These are phyloP conservation scores for Penicillium waksmanii DNA, from an alignment of 495 filamentous ascomycete species.

Conservation along the genomic window DNA sequence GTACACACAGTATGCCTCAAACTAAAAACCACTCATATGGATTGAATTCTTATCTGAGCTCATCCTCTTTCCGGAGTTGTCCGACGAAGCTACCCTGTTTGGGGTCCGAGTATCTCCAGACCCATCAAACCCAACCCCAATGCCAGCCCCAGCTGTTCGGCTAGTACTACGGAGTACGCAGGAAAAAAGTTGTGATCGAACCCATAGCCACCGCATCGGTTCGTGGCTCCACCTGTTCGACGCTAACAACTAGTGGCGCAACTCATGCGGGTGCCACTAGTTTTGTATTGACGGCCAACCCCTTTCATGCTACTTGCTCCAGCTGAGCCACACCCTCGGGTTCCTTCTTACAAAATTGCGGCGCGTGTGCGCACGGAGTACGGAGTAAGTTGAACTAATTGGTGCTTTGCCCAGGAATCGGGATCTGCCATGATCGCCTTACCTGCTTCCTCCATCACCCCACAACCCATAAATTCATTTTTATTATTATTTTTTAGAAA, in stretches of 20 bases:
- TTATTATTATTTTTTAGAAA: too few species aligned
- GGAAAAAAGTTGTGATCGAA: constrained; percentile 14
- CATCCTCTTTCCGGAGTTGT: not conserved
- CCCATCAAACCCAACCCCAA: not conserved
- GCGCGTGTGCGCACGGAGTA: not conserved
- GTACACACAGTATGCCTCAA: not conserved
- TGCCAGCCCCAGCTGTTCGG: not conserved
- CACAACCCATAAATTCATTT: constrained; percentile 11
- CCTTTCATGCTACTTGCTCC: constrained; percentile 16
- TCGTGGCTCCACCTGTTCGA: constrained; percentile 22
- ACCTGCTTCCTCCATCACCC: not conserved
- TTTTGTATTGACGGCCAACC: not conserved
- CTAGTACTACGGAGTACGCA: not conserved
- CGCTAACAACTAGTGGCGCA: constrained; percentile 24
- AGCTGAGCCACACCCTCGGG: constrained; percentile 29
- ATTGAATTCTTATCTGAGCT: not conserved
- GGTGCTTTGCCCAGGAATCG: not conserved
- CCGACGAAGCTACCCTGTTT: not conserved
- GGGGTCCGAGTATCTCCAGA: not conserved
- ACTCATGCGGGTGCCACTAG: constrained; percentile 9
- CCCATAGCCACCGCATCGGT: constrained; percentile 7
- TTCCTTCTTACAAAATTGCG: not conserved
- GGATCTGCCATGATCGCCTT: constrained; percentile 4
- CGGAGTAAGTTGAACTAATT: not conserved
- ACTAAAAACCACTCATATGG: not conserved